A percentile compares a stretch with the other conserved stretches of the same genome.
These are phyloP conservation scores for Hypoxylon rickii DNA, from an alignment of 495 filamentous ascomycete species.

Conservation along the genomic window DNA sequence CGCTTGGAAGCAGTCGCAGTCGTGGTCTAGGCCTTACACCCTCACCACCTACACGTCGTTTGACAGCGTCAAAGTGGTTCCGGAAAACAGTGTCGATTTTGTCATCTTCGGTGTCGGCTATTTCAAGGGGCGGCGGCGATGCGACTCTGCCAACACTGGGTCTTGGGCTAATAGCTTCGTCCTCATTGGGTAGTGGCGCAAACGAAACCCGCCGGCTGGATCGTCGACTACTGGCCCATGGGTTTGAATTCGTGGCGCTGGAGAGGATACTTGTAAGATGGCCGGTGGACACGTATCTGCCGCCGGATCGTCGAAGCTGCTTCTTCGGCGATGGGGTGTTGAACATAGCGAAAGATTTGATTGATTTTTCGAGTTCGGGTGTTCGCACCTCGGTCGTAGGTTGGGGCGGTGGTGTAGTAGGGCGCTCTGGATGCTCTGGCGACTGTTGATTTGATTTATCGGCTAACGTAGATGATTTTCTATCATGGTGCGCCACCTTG, in stretches of 20 bases:
- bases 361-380: constrained; percentile 31
- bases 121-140: constrained; percentile 31
- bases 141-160: constrained; percentile 9
- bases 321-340: constrained; percentile 27
- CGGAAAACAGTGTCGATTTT: constrained; percentile 27
- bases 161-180: background rate
- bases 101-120: constrained; percentile 17
- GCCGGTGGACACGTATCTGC: background rate
- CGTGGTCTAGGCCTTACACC: constrained; percentile 1
- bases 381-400: constrained; percentile 7
- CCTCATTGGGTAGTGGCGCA: constrained; percentile 16
- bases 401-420: constrained; percentile 16
- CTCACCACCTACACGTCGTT: constrained; percentile 24
- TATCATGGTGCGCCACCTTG: background rate
- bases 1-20: constrained; percentile 43
- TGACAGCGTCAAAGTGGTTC: constrained; percentile 46
- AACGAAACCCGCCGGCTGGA: constrained; percentile 31
- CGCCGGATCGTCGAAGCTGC: background rate
- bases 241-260: constrained; percentile 1
- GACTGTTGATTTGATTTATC: background rate
- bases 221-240: constrained; percentile 1
- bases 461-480: background rate
- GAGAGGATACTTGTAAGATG: constrained; percentile 15
- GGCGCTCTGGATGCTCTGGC: background rate
- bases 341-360: constrained; percentile 36